Base-by-base conservation (phyloP, 2,329 filamentous ascomycete genomes). In the Exophiala aquamarina region DNA sequence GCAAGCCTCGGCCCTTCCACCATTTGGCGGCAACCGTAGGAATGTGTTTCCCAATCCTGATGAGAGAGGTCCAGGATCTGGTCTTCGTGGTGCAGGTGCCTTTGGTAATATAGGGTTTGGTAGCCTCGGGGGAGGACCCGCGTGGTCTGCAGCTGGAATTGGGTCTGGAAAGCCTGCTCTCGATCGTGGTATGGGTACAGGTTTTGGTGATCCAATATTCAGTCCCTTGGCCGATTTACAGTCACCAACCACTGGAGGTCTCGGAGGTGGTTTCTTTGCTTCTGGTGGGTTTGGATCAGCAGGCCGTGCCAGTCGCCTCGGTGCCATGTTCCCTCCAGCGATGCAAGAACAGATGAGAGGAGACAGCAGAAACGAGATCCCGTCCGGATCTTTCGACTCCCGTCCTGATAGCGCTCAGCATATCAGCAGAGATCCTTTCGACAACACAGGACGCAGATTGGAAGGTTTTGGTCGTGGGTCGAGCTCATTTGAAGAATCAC, bases 291-390 rank as follows among this genome's bases (percentile, higher is more conserved):
- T 87, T 33, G 56, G 54, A 40, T 82, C 87, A 36, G 40, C 38
- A 36, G 82, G 87, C 23, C 83, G 89, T 29, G 78, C 82, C 4
- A 93, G 87, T 72, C 94, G 91, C 67, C 75, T 96, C 31, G 87
- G 87, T 2, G 91, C 89, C 1, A 73, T 98, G 18, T 96, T 98
- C 62, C 91, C 92, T 7, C 73, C 83, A 1, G 84, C 86, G 3
- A 91, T 95, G 87, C 91, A 96, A 69, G 87, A 90, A 28, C 89
- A 94, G 66, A 91, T 94, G 86, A 87, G 90, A 50, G 66, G 68
- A 33, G 72, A 75, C 31, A 55, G 54, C 50, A 46, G 58, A 20
- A 59, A 55, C 29, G 81, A 82, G 11, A 87, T 88, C 57, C 45
- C 36, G 14, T 18, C 40, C 3, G 44, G 38, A 17, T 23, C 50